Evolutionary conservation across 1,284 basidiomycete genomes (phyloP).

Genomic region (Heterobasidion occidentale): DNA sequence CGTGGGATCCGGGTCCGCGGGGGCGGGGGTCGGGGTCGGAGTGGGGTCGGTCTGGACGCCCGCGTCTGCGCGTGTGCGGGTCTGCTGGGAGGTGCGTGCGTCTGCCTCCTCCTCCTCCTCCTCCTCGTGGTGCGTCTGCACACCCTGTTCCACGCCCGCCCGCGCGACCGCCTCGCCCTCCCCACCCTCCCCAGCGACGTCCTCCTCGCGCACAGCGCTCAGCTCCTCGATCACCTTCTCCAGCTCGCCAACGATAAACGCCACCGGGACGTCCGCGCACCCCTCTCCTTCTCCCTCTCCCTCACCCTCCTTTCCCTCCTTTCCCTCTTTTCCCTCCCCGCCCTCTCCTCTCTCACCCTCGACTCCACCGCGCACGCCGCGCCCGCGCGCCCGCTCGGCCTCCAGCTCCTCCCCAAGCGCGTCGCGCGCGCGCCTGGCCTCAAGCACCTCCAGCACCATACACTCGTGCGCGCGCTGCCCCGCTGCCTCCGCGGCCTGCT

Average conservation of each 20-base stretch:
- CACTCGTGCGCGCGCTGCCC: background rate
- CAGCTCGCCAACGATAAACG: background rate
- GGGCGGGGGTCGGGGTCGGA: background rate
- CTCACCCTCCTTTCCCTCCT: background rate
- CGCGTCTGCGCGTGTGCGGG: too few species aligned
- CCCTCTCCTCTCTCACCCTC: background rate
- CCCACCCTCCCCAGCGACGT: background rate
- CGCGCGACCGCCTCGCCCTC: background rate
- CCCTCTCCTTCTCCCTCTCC: background rate
- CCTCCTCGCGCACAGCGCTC: background rate
- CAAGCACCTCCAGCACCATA: background rate
- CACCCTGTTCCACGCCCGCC: background rate
- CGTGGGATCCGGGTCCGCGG: background rate
- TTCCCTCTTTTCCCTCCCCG: background rate
- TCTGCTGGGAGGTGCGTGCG: too few species aligned
- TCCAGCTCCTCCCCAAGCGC: background rate
- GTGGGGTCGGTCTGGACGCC: too few species aligned
- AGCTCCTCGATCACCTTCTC: background rate
- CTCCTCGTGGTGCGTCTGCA: slow-evolving; percentile 1
- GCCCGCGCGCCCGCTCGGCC: background rate
- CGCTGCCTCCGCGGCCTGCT: too few species aligned
- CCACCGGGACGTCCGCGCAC: background rate
- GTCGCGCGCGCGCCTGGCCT: background rate
- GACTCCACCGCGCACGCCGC: too few species aligned
- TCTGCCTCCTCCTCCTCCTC: too few species aligned